A percentile compares a stretch with the other conserved stretches of the same genome.
Evolutionary conservation across 1,139 yeast genomes (phyloP).

Genomic region (Kodamaea derodonti): DNA sequence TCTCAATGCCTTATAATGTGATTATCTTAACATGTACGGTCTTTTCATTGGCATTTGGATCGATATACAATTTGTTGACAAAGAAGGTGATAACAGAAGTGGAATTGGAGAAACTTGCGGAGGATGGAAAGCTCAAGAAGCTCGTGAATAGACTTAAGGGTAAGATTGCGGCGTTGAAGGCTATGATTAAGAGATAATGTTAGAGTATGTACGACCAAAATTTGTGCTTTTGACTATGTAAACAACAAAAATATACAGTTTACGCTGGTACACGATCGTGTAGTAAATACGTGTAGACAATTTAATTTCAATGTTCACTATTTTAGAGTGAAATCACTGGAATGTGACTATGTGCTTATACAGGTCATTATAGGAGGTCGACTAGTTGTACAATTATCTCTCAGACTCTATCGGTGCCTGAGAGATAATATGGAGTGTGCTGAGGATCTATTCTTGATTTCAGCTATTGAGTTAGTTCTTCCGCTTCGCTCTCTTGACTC

Average conservation of each 20-base stretch:
- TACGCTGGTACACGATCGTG: no score
- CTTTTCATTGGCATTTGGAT: conserved; percentile 89
- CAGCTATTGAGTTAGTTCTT: no score
- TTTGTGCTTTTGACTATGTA: neutral
- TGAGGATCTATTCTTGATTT: no score
- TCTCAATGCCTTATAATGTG: conserved; percentile 98
- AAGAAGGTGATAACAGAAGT: conserved; percentile 76
- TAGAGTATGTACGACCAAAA: neutral
- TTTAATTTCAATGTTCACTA: no score
- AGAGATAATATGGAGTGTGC: no score
- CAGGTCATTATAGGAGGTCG: no score
- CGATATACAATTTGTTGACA: conserved; percentile 72
- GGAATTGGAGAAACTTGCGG: conserved; percentile 52
- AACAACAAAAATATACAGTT: neutral
- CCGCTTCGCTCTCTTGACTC: no score
- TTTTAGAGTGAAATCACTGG: no score
- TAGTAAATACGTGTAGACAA: neutral
- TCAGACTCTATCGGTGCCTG: no score
- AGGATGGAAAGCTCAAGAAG: conserved; percentile 21
- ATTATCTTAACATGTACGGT: conserved; percentile 91
- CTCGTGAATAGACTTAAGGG: conserved; percentile 15
- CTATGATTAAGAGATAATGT: conserved; percentile 4
- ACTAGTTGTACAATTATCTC: no score
- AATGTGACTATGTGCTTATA: no score
- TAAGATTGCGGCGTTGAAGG: conserved; percentile 8